phyloP scores from a whole-genome alignment of 2,329 filamentous ascomycete genomes.

The Penicillium psychrosexuale region DNA sequence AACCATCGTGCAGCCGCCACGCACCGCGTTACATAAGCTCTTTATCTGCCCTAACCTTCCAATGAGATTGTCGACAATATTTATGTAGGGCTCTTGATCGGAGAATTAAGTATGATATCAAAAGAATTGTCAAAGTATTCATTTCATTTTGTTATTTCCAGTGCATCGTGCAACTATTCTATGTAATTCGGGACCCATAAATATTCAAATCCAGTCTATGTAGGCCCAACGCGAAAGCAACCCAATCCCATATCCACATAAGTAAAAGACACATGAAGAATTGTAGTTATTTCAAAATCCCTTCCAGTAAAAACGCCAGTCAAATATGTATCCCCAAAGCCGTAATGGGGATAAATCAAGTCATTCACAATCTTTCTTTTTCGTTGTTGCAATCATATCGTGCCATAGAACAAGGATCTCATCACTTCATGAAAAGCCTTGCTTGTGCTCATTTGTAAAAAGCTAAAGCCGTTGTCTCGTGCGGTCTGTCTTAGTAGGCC shows the following conservation, averaged over 20 bases:
- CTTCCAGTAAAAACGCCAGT: slow-evolving; percentile 5
- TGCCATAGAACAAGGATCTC: slow-evolving; percentile 4
- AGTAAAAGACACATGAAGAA: slow-evolving; percentile 12
- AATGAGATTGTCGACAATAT: neutral
- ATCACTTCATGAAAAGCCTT: slow-evolving; percentile 7
- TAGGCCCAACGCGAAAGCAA: slow-evolving; percentile 3
- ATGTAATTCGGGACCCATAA: slow-evolving; percentile 6
- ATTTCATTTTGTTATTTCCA: slow-evolving; percentile 4
- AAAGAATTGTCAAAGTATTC: neutral
- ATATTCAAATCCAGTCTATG: slow-evolving; percentile 19
- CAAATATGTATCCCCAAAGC: slow-evolving; percentile 2
- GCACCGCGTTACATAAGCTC: slow-evolving; percentile 13
- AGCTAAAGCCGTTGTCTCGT: neutral
- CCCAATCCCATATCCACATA: slow-evolving; percentile 10
- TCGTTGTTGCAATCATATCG: slow-evolving; percentile 11
- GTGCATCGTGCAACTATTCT: slow-evolving; percentile 8
- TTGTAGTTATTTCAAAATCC: neutral
- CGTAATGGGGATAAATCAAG: slow-evolving; percentile 1
- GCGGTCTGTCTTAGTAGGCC: slow-evolving; percentile 11
- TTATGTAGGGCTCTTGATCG: neutral
- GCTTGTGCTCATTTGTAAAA: neutral
- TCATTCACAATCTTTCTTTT: neutral
- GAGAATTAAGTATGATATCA: neutral
- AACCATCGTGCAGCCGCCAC: slow-evolving; percentile 13
- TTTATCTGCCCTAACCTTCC: neutral